phyloP scores from a whole-genome alignment of 2,329 filamentous ascomycete species.

The Xylariaceae sp. region DNA sequence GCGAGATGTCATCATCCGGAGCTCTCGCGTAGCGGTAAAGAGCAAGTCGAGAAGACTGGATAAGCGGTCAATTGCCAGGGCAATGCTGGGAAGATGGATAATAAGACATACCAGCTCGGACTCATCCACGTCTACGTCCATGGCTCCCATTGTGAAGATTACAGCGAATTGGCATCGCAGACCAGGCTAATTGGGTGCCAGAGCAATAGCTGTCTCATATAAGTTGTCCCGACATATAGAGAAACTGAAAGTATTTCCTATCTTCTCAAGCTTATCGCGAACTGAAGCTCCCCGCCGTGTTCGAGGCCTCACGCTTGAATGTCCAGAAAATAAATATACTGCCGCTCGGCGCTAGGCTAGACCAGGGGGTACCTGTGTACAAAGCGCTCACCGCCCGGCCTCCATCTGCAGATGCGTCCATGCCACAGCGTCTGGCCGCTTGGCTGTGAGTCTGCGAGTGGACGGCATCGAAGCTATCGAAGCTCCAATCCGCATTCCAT shows the following conservation, averaged over 20 bases:
- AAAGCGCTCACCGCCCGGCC: slow-evolving; percentile 9
- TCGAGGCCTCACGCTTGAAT: slow-evolving; percentile 1
- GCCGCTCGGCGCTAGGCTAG: slow-evolving; percentile 7
- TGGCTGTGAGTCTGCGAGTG: too few relatives aligned
- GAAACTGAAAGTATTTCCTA: slow-evolving; percentile 9
- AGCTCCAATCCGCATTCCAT: too few relatives aligned
- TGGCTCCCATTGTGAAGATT: slow-evolving; percentile 20
- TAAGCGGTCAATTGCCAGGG: not conserved
- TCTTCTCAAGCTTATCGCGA: slow-evolving; percentile 12
- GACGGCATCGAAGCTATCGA: too few relatives aligned
- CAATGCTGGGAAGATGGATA: not conserved
- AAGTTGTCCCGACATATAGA: not conserved
- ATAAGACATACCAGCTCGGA: slow-evolving; percentile 10
- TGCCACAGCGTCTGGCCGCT: too few relatives aligned
- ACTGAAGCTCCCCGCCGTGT: slow-evolving; percentile 25
- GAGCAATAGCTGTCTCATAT: too few relatives aligned
- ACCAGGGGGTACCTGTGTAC: slow-evolving; percentile 11
- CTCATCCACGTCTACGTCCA: slow-evolving; percentile 26
- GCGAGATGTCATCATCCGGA: slow-evolving; percentile 52
- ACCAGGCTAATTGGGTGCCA: not conserved
- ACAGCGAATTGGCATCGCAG: slow-evolving; percentile 22
- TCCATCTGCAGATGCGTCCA: not conserved
- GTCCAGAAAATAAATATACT: slow-evolving; percentile 9
- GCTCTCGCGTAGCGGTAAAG: slow-evolving; percentile 53
- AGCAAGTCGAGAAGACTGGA: slow-evolving; percentile 32